Percentiles rank a stretch among this genome's conserved stretches.
Evolutionary conservation across 495 filamentous ascomycete genomes (phyloP).

Genomic region (Penicillium diatomitis): DNA sequence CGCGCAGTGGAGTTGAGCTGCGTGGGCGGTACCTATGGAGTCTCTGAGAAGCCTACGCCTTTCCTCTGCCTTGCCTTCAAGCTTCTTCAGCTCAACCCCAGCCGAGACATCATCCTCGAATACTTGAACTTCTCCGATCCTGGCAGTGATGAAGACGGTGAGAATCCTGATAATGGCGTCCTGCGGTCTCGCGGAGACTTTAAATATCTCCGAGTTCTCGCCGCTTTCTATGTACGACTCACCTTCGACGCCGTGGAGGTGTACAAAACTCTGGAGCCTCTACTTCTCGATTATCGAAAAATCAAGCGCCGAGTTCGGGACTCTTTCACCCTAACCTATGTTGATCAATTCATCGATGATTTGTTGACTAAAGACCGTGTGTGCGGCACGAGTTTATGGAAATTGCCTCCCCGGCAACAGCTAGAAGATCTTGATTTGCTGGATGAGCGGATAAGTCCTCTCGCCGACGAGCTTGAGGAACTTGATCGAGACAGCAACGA

Average conservation of each 20-base stretch:
- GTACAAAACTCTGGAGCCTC: conserved; percentile 70
- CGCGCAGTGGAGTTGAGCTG: conserved; percentile 75
- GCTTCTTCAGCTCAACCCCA: conserved; percentile 77
- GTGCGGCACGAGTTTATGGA: conserved; percentile 87
- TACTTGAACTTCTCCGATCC: conserved; percentile 58
- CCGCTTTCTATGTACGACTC: conserved; percentile 86
- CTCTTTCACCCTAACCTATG: conserved; percentile 61
- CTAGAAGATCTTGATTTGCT: conserved; percentile 86
- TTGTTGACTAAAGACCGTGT: conserved; percentile 81
- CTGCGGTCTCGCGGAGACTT: conserved; percentile 57
- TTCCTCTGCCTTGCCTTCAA: conserved; percentile 96
- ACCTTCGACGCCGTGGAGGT: conserved; percentile 77
- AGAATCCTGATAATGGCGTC: conserved; percentile 17
- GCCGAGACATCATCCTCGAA: conserved; percentile 66
- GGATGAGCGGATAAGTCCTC: conserved; percentile 74
- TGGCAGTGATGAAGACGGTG: conserved; percentile 24
- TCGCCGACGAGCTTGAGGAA: conserved; percentile 76
- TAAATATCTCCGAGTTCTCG: conserved; percentile 83
- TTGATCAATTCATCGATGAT: conserved; percentile 94
- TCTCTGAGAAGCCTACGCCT: conserved; percentile 72
- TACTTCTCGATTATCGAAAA: conserved; percentile 76
- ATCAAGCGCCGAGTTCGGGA: conserved; percentile 63
- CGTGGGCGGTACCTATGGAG: conserved; percentile 80
- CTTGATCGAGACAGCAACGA: conserved; percentile 60
- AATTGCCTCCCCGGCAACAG: conserved; percentile 70